These are phyloP conservation scores for Hydrangea macrophylla DNA, from an alignment of 148 eudicot species.

Conservation along the genomic window DNA sequence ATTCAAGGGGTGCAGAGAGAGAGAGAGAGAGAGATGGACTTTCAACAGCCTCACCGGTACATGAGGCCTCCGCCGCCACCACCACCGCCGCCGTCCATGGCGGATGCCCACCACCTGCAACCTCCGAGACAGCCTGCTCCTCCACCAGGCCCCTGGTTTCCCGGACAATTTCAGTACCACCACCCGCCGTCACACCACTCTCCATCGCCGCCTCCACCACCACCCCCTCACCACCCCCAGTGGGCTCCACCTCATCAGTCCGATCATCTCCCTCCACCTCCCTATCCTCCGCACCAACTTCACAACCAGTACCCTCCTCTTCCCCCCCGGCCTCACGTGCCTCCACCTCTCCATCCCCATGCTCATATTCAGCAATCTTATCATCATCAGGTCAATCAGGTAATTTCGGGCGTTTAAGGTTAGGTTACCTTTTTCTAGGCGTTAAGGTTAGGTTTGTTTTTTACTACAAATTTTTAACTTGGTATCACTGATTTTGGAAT, in stretches of 20 bases:
- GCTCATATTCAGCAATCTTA: slow-evolving; percentile 22
- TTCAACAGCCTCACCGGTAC: slow-evolving; percentile 48
- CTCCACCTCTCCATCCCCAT: slow-evolving; percentile 22
- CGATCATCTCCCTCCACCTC: slow-evolving; percentile 18
- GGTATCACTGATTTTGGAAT: not conserved
- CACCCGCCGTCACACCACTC: slow-evolving; percentile 20
- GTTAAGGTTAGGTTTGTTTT: slow-evolving; percentile 1
- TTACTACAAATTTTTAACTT: slow-evolving; percentile 8
- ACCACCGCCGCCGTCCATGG: slow-evolving; percentile 33
- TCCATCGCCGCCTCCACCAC: slow-evolving; percentile 40
- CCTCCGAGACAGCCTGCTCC: slow-evolving; percentile 27
- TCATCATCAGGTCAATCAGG: no score
- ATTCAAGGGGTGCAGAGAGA: no score
- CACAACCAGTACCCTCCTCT: slow-evolving; percentile 32
- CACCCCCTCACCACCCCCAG: slow-evolving; percentile 31
- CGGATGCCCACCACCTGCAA: slow-evolving; percentile 48
- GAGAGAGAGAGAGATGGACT: slow-evolving; percentile 33
- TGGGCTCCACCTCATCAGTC: slow-evolving; percentile 32
- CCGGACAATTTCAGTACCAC: slow-evolving; percentile 53
- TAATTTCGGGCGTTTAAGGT: slow-evolving; percentile 28
- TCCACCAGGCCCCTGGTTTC: slow-evolving; percentile 40
- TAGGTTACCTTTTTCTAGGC: not conserved
- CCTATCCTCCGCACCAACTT: slow-evolving; percentile 38
- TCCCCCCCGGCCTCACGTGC: slow-evolving; percentile 31
- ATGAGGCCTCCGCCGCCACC: slow-evolving; percentile 49